Conservation (phyloP, 306 rosid species). For the Luffa aegyptiaca region DNA sequence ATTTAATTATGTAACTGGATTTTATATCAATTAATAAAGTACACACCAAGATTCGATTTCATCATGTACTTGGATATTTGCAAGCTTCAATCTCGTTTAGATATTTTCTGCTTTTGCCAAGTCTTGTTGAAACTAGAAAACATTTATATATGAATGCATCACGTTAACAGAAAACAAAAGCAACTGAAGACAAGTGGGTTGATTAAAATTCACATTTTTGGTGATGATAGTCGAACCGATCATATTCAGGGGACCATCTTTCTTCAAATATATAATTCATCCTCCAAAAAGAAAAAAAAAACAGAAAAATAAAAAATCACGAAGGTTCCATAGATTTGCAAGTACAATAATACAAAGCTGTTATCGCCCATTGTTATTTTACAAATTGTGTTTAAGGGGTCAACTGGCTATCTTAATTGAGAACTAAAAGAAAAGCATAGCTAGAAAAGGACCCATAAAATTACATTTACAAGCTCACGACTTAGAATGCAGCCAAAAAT, state of each 20-base stretch:
- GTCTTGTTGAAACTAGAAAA: neutral
- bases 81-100: neutral
- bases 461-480: neutral
- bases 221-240: neutral
- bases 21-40: neutral
- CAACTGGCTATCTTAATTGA: neutral
- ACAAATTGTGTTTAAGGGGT: neutral
- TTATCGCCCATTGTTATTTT: neutral
- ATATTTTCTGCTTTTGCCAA: neutral
- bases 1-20: neutral
- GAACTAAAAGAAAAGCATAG: neutral
- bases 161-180: neutral
- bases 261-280: neutral
- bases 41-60: neutral
- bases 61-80: neutral
- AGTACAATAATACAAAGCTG: neutral
- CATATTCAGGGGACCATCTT: neutral
- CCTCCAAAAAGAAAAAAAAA: too few species aligned
- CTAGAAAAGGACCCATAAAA: neutral
- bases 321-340: neutral
- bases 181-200: neutral
- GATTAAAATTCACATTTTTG: neutral
- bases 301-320: neutral
- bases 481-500: neutral
- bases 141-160: neutral